phyloP scores from a whole-genome alignment of 2,329 filamentous ascomycete genomes.

The Penicillium janthinellum region DNA sequence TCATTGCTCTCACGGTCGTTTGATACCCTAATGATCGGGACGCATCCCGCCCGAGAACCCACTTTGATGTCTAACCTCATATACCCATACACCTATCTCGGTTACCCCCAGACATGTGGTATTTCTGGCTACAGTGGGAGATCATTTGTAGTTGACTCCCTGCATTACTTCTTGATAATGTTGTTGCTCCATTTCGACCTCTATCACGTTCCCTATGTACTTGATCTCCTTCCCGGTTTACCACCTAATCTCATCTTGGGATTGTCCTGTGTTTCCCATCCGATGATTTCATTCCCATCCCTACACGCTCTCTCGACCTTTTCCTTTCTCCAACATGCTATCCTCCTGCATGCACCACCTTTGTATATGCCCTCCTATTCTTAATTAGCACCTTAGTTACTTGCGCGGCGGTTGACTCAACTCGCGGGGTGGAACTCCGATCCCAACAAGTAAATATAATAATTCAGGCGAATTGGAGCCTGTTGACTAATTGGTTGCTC shows the following conservation, averaged over 20 bases:
- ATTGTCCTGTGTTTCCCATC: not conserved
- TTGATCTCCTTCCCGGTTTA: not conserved
- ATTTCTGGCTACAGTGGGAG: slow-evolving; percentile 4
- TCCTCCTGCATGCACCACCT: not conserved
- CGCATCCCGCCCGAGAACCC: slow-evolving; percentile 12
- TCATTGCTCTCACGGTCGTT: slow-evolving; percentile 17
- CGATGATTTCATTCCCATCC: slow-evolving; percentile 11
- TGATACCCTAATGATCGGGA: slow-evolving; percentile 29
- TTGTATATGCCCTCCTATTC: not conserved
- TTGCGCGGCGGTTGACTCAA: not conserved
- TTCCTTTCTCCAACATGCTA: not conserved
- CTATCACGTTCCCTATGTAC: slow-evolving; percentile 1
- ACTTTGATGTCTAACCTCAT: slow-evolving; percentile 24
- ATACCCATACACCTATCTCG: slow-evolving; percentile 19
- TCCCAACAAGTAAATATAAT: not conserved
- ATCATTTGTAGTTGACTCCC: not conserved
- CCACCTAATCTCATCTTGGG: not conserved
- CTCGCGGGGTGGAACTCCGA: not conserved
- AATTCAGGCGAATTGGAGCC: not conserved
- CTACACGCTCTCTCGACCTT: slow-evolving; percentile 3
- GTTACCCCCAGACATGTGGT: not conserved
- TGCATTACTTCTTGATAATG: slow-evolving; percentile 8
- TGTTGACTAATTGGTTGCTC: not conserved
- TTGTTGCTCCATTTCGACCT: not conserved
- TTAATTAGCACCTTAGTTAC: not conserved